Conservation (phyloP, 495 filamentous ascomycete genomes). For the Usnea hakonensis region DNA sequence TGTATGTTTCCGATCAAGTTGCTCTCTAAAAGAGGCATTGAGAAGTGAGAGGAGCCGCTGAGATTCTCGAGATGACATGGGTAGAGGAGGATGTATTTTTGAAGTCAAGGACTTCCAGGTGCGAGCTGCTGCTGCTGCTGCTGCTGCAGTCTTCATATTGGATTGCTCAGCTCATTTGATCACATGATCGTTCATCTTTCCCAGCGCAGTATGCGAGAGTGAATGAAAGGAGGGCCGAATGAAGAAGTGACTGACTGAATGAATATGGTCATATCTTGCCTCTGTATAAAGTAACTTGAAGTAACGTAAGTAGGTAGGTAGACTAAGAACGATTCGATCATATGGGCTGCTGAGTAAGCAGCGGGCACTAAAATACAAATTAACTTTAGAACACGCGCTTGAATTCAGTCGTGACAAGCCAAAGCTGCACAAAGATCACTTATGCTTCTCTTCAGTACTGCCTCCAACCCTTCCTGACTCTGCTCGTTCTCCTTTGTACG, state of each 20-base stretch:
- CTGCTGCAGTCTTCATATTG: slow-evolving; percentile 37
- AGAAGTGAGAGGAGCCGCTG: slow-evolving; percentile 60
- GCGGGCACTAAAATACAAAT: slow-evolving; percentile 3
- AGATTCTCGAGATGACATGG: slow-evolving; percentile 55
- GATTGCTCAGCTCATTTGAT: too few relatives aligned
- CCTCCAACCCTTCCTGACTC: not conserved
- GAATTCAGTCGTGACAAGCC: slow-evolving; percentile 11
- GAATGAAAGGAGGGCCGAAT: too few relatives aligned
- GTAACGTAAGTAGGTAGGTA: too few relatives aligned
- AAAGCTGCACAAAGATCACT: not conserved
- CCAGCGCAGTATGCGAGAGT: too few relatives aligned
- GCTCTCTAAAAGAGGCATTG: slow-evolving; percentile 66
- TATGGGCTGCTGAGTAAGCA: not conserved
- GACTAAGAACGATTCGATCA: not conserved
- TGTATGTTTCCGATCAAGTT: slow-evolving; percentile 61
- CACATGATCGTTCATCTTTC: too few relatives aligned
- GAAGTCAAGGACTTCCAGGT: slow-evolving; percentile 43
- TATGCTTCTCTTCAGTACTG: not conserved
- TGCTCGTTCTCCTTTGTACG: not conserved
- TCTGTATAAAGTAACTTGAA: too few relatives aligned
- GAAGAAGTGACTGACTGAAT: too few relatives aligned
- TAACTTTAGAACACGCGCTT: slow-evolving; percentile 8
- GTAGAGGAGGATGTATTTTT: slow-evolving; percentile 64
- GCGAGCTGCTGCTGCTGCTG: slow-evolving; percentile 30
- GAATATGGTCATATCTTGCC: too few relatives aligned